phyloP scores from a whole-genome alignment of 2,329 filamentous ascomycete genomes.

The Aspergillus eucalypticola region DNA sequence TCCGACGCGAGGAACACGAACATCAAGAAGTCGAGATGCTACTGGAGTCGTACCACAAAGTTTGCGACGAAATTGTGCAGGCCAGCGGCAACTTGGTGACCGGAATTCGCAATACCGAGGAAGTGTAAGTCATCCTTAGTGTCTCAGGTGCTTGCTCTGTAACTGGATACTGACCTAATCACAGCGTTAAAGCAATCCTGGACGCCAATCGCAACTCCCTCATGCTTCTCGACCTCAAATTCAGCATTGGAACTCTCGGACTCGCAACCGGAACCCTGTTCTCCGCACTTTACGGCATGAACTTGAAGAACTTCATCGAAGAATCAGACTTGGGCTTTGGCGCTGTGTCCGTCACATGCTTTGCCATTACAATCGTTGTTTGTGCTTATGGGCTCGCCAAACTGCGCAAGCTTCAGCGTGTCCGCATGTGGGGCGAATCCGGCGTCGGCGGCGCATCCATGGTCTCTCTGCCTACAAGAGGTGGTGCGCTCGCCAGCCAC shows the following conservation, averaged over 20 bases:
- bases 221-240: slow-evolving; percentile 95
- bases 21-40: slow-evolving; percentile 97
- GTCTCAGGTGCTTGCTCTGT: neutral
- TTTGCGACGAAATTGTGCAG: slow-evolving; percentile 97
- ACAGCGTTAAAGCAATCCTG: slow-evolving; percentile 88
- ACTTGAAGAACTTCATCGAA: slow-evolving; percentile 97
- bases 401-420: slow-evolving; percentile 79
- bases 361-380: slow-evolving; percentile 72
- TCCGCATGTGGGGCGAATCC: slow-evolving; percentile 77
- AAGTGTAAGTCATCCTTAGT: slow-evolving; percentile 68
- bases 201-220: slow-evolving; percentile 97
- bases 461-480: slow-evolving; percentile 29
- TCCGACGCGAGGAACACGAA: slow-evolving; percentile 74
- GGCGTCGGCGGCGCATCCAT: slow-evolving; percentile 39
- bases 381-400: slow-evolving; percentile 82
- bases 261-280: slow-evolving; percentile 92
- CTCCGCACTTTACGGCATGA: slow-evolving; percentile 99
- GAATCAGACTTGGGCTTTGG: slow-evolving; percentile 86
- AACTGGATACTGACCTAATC: slow-evolving; percentile 17
- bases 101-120: slow-evolving; percentile 95
- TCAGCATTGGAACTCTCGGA: slow-evolving; percentile 92
- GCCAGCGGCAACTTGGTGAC: slow-evolving; percentile 90
- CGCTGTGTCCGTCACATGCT: slow-evolving; percentile 69
- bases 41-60: slow-evolving; percentile 94
- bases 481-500: slow-evolving; percentile 23